phyloP scores from a whole-genome alignment of 2,329 filamentous ascomycete species.

The Podosphaera aphanis region DNA sequence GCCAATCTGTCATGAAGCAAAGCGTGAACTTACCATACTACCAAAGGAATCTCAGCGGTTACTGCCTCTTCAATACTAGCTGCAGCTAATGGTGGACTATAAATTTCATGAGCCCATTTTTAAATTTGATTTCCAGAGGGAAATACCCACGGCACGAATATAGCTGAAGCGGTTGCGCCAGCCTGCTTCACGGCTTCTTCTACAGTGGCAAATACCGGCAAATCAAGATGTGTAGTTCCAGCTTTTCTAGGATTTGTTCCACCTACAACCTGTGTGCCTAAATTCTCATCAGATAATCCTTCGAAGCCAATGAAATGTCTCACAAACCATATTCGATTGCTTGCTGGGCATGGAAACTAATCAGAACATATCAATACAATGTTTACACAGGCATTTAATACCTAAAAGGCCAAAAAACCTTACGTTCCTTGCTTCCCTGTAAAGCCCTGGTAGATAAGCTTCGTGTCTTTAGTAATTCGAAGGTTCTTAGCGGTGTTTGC shows the following conservation, averaged over 20 bases:
- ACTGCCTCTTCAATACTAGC: conserved; percentile 94
- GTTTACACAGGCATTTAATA: neutral
- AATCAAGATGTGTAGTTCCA: conserved; percentile 66
- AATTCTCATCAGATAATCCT: conserved; percentile 11
- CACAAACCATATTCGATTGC: conserved; percentile 87
- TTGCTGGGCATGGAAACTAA: conserved; percentile 87
- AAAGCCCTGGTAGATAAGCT: conserved; percentile 92
- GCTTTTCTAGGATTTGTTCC: conserved; percentile 99
- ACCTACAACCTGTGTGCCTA: conserved; percentile 90
- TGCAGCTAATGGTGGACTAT: conserved; percentile 71
- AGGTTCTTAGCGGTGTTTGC: conserved; percentile 60
- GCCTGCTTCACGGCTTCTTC: conserved; percentile 72
- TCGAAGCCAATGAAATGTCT: conserved; percentile 2
- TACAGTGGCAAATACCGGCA: conserved; percentile 82
- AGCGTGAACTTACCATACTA: conserved; percentile 43
- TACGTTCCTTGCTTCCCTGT: conserved; percentile 92
- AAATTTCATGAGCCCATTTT: neutral
- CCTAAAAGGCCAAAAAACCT: conserved; percentile 19
- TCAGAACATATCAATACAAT: conserved; percentile 15
- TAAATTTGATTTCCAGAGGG: neutral
- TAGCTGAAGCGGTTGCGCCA: conserved; percentile 72
- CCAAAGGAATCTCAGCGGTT: conserved; percentile 72
- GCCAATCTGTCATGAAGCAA: conserved; percentile 5
- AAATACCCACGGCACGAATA: conserved; percentile 65
- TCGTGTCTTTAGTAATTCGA: conserved; percentile 78